Evolutionary conservation across 768 basidiomycete species (phyloP).

Genomic region (Antrodiella citrinella): DNA sequence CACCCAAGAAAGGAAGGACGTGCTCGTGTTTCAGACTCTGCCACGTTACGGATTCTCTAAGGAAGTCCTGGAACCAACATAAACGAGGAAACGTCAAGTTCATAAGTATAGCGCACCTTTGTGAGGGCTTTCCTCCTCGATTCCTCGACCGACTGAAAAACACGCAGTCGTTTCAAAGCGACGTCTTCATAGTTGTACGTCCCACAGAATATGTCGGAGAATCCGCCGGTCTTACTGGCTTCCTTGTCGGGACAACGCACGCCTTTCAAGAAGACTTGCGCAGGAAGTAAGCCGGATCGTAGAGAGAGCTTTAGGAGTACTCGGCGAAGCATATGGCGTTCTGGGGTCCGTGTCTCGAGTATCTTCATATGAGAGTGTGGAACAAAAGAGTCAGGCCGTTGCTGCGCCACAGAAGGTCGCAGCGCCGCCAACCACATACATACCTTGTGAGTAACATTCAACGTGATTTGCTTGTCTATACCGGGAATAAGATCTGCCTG

Average conservation of each 20-base stretch:
- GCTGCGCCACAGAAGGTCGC: background rate
- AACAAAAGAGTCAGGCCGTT: too few species aligned
- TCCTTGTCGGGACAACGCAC: background rate
- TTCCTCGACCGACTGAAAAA: background rate
- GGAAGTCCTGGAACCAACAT: background rate
- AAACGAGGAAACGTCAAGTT: too few species aligned
- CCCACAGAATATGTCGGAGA: background rate
- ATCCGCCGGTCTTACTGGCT: background rate
- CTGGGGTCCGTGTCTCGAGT: background rate
- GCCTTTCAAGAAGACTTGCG: background rate
- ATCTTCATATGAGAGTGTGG: too few species aligned
- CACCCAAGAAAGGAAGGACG: constrained; percentile 3
- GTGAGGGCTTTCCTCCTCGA: background rate
- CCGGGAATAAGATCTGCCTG: background rate
- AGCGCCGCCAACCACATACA: too few species aligned
- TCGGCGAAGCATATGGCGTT: background rate
- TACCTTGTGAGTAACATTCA: background rate
- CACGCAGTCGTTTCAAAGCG: background rate
- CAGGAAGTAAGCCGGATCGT: background rate
- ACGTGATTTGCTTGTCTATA: background rate
- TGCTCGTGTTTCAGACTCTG: constrained; percentile 3
- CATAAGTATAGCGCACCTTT: too few species aligned
- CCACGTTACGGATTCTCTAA: constrained; percentile 4
- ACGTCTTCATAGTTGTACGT: background rate
- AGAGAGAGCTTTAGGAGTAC: background rate